phyloP scores from a whole-genome alignment of 108 stramenopile genomes.

The Cyclotella choctawhatcheeana region DNA sequence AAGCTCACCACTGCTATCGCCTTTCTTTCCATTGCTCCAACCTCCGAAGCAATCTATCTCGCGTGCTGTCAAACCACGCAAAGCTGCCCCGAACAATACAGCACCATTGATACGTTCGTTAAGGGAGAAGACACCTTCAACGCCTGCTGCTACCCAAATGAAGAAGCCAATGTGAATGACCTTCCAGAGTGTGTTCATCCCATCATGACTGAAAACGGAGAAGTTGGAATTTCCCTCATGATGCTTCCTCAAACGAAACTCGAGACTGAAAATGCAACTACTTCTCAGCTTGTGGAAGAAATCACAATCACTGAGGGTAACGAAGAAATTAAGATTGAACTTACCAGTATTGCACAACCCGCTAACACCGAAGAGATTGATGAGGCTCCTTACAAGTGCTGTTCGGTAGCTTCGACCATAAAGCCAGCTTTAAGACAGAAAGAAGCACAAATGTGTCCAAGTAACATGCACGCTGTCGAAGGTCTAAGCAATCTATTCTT shows the following conservation, averaged over 20 bases:
- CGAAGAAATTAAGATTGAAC: not conserved
- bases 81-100: not conserved
- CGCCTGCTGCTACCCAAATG: not conserved
- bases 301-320: not conserved
- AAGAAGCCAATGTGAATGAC: not conserved
- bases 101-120: not conserved
- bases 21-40: not conserved
- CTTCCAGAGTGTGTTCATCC: conserved; percentile 8
- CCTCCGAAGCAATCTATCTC: conserved; percentile 1
- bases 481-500: not conserved
- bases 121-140: conserved; percentile 1
- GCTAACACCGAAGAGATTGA: not conserved
- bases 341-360: not conserved
- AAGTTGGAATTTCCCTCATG: conserved; percentile 1
- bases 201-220: not conserved
- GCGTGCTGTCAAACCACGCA: conserved; percentile 2
- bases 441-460: not conserved
- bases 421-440: not conserved
- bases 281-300: not conserved
- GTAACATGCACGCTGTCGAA: not conserved
- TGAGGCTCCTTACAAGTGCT: not conserved
- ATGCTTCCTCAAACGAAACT: not conserved
- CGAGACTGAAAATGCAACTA: not conserved
- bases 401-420: not conserved
- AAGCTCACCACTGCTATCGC: not conserved